These are phyloP conservation scores for Babesia microti DNA, from an alignment of 169 alveolate species.

Conservation along the genomic window DNA sequence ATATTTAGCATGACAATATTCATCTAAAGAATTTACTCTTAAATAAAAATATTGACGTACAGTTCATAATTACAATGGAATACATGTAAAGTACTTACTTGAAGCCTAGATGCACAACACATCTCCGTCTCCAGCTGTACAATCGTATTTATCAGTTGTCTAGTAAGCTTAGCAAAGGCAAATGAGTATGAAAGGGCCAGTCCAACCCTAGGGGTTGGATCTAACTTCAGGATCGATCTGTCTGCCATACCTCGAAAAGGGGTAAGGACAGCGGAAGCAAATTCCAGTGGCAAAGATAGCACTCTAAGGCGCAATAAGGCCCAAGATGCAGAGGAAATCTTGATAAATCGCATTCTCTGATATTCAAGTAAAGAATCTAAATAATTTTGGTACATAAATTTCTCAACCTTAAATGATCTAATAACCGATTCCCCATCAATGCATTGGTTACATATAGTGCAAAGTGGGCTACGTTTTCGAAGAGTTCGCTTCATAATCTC, in stretches of 20 bases:
- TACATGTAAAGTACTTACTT: too few species aligned
- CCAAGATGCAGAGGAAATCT: slow-evolving; percentile 31
- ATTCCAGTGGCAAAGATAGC: slow-evolving; percentile 29
- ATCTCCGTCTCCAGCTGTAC: slow-evolving; percentile 25
- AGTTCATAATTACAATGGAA: too few species aligned
- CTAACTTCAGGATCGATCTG: too few species aligned
- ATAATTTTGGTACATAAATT: slow-evolving; percentile 15
- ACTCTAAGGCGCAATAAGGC: slow-evolving; percentile 26
- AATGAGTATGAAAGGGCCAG: slow-evolving; percentile 37
- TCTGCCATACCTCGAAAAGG: too few species aligned
- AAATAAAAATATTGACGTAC: too few species aligned
- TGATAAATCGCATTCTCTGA: slow-evolving; percentile 28
- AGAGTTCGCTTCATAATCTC: slow-evolving; percentile 26
- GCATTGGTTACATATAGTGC: slow-evolving; percentile 30
- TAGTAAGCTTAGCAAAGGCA: slow-evolving; percentile 19
- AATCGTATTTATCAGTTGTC: slow-evolving; percentile 12
- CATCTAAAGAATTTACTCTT: too few species aligned
- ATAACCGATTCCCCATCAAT: slow-evolving; percentile 33
- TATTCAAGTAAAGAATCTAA: slow-evolving; percentile 22
- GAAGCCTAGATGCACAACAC: slow-evolving; percentile 46
- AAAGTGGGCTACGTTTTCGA: slow-evolving; percentile 25
- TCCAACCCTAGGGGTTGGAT: slow-evolving; percentile 18
- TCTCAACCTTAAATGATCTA: slow-evolving; percentile 19
- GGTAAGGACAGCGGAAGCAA: too few species aligned
- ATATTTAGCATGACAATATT: too few species aligned